phyloP scores from a whole-genome alignment of 768 basidiomycete genomes.

The Leccinum sublutescens region DNA sequence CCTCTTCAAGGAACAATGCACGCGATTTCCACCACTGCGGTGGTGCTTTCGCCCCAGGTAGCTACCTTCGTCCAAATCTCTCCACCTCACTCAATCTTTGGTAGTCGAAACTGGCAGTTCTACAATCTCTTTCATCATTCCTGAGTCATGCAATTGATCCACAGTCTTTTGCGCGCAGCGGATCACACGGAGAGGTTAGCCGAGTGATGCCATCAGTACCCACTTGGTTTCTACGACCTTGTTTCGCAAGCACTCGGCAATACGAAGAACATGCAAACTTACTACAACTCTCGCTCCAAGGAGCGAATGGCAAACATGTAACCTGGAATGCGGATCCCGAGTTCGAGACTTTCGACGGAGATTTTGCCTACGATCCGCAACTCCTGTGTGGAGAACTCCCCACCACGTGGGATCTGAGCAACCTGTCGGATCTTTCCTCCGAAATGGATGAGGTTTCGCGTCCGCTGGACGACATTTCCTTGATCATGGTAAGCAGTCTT shows the following conservation, averaged over 20 bases:
- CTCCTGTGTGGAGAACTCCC: conserved; percentile 13
- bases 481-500: conserved; percentile 28
- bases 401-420: conserved; percentile 34
- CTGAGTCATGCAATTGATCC: conserved; percentile 46
- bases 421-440: conserved; percentile 28
- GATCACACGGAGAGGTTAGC: conserved; percentile 12
- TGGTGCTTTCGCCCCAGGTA: conserved; percentile 64
- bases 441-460: conserved; percentile 16
- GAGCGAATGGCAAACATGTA: conserved; percentile 18
- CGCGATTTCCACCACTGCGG: conserved; percentile 62
- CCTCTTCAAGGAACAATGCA: conserved; percentile 26
- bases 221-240: conserved; percentile 64
- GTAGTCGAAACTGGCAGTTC: conserved; percentile 77
- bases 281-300: conserved; percentile 31
- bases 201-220: conserved; percentile 32
- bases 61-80: conserved; percentile 1
- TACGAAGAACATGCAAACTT: conserved; percentile 54
- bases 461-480: conserved; percentile 15
- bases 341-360: conserved; percentile 28
- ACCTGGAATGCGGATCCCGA: conserved; percentile 27
- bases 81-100: conserved; percentile 3
- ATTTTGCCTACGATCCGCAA: conserved; percentile 29
- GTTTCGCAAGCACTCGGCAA: conserved; percentile 52
- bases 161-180: conserved; percentile 13
- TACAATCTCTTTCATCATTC: conserved; percentile 70